Evolutionary conservation across 257 asterid species (phyloP), one percentile per base, ranked within the genome.

Genomic region (Petunia axillaris): DNA sequence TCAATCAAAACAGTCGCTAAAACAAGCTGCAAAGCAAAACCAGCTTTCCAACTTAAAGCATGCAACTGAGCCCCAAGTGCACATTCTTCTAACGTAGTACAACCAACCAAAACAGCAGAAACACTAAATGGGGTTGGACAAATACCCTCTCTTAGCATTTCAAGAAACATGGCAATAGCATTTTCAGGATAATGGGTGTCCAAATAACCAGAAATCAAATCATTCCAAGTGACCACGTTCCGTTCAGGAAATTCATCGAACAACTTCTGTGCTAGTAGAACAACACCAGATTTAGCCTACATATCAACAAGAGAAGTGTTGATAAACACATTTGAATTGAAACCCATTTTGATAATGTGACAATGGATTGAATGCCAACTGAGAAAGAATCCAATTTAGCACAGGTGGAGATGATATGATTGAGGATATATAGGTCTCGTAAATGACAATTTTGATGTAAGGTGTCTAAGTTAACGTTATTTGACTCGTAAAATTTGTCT

Each of bases 1-100:
- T 89, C 89, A 84, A 90, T 85, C 89, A 90, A 88, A 83, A 86
- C 88, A 79, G 95, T 87, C 54, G 89, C 93, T 38, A 91, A 93
- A 3, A 80, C 92, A 75, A 87, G 80, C 78, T 89, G 80, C 62
- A 46, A 70, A 74, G 59, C 85, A 75, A 89, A 80, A 15, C 91
- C 97, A 50, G 64, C 38, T 86, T 90, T 92, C 81, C 90, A 83
- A 83, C 88, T 65, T 82, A 90, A 79, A 83, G 83, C 78, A 43
- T 92, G 93, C 64, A 92, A 85, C 84, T 90, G 95, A 73, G 62
- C 83, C 25, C 97, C 97, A 52, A 92, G 80, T 38, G 58, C 82
- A 58, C 73, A 71, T 58, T 81, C 89, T 81, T 80, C 87, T 83
- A 88, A 85, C 88, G 75, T 90, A 5, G 85, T 83, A 75, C 91